Base-by-base conservation (phyloP, 164 flowering plant genomes). In the Buxus sempervirens region DNA sequence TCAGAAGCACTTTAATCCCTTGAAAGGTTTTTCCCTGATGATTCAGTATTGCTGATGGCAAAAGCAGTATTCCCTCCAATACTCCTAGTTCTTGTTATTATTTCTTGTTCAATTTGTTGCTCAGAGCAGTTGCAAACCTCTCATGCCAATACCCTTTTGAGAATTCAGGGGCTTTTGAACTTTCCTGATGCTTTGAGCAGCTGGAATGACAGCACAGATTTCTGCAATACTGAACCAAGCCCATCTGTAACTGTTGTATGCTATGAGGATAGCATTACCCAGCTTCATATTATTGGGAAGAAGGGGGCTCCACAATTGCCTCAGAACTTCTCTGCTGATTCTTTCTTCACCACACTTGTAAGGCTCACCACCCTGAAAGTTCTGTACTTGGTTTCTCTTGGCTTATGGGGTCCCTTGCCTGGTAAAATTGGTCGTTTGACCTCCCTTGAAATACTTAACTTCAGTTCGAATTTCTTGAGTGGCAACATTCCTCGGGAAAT, bases 321-420 rank as follows among this genome's bases (percentile, higher is more conserved):
- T 10, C 64, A 38, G 20, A 85, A 83, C 76, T 90, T 91, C 82
- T 96, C 99, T 20, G 78, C 85, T 6, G 88, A 83, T 45, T 87
- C 98, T 26, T 84, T 93, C 67, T 68, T 91, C 14, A 79, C 83
- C 0, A 84, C 90, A 3, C 91, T 96, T 26, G 90, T 73, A 55
- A 78, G 76, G 68, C 87, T 96, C 49, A 87, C 96, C 0, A 77
- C 75, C 71, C 73, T 96, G 78, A 96, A 86, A 73, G 97, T 96
- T 64, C 87, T 96, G 63, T 81, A 83, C n/a, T 72, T 96, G 77
- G 96, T 82, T 63, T 93, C 97, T 65, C 89, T 96, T 5, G 99
- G 99, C 38, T 70, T 96, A 69, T 90, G 98, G 95, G 99, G 98
- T 24, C 81, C 80, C 0, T 60, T 96, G 62, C 92, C 99, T 12